Percentiles rank a stretch among this genome's conserved stretches.
Evolutionary conservation across 2,329 filamentous ascomycete genomes (phyloP).

Genomic region (Apiospora phragmitis): DNA sequence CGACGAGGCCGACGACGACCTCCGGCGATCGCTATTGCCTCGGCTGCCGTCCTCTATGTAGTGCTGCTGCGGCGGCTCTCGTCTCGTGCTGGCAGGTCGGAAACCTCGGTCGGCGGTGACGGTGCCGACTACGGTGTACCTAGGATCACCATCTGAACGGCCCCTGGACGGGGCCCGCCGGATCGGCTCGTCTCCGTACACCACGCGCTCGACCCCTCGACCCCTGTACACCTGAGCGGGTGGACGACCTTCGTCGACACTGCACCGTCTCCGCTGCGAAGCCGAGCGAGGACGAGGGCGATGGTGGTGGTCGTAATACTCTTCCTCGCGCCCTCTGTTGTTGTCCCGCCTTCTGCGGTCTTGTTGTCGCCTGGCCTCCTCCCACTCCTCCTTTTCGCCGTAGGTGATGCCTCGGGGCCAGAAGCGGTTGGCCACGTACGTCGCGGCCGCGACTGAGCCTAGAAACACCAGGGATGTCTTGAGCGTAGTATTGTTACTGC

Average conservation of each 20-base stretch:
- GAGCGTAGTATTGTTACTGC: constrained; percentile 16
- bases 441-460: constrained; percentile 38
- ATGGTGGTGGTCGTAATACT: not conserved
- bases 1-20: not conserved
- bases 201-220: not conserved
- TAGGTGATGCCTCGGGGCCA: constrained; percentile 40
- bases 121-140: not conserved
- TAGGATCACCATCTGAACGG: not conserved
- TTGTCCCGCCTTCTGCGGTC: not conserved
- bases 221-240: not conserved
- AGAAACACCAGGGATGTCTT: constrained; percentile 40
- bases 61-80: not conserved
- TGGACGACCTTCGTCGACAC: not conserved
- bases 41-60: not conserved
- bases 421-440: constrained; percentile 37
- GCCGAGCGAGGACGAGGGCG: not conserved
- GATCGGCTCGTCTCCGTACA: not conserved
- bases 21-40: not conserved
- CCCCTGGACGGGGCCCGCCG: not conserved
- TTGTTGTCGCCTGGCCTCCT: constrained; percentile 13
- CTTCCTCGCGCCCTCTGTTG: too few species aligned
- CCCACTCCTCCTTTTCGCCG: constrained; percentile 40
- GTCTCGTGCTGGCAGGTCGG: not conserved
- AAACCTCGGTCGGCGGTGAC: not conserved
- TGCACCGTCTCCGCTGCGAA: not conserved